Percentiles rank a stretch among this genome's conserved stretches.
phyloP scores from a whole-genome alignment of 345 rosid genomes.

The Eucalyptus marginata region DNA sequence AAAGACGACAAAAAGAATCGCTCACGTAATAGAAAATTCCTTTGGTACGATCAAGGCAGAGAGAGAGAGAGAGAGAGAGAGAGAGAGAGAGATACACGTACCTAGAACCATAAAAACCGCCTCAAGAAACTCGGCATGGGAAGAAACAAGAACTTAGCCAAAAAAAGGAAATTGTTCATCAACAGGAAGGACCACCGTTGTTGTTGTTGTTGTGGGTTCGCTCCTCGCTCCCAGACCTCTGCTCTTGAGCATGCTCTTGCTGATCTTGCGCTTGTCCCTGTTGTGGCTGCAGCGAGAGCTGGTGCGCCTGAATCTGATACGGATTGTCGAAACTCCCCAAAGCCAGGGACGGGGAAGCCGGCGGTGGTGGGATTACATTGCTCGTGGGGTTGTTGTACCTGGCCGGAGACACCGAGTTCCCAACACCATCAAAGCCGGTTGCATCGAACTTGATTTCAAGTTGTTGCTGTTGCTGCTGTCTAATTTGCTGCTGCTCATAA shows the following conservation, averaged over 20 bases:
- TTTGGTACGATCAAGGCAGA: neutral
- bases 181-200: slow-evolving; percentile 22
- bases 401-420: neutral
- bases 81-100: neutral
- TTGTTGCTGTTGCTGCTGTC: slow-evolving; percentile 26
- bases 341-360: slow-evolving; percentile 40
- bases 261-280: slow-evolving; percentile 30
- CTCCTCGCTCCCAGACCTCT: neutral
- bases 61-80: neutral
- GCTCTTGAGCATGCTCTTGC: neutral
- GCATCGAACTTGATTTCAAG: slow-evolving; percentile 32
- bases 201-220: neutral
- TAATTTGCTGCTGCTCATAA: slow-evolving; percentile 31
- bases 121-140: neutral
- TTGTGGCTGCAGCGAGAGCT: slow-evolving; percentile 45
- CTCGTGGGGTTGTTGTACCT: neutral
- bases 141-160: neutral
- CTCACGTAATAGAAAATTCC: neutral
- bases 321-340: slow-evolving; percentile 38
- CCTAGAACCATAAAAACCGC: neutral
- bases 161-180: neutral
- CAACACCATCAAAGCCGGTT: slow-evolving; percentile 19
- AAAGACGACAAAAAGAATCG: neutral
- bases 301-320: slow-evolving; percentile 43
- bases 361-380: neutral